phyloP scores from a whole-genome alignment of 495 filamentous ascomycete genomes.

The Tuber magnatum region DNA sequence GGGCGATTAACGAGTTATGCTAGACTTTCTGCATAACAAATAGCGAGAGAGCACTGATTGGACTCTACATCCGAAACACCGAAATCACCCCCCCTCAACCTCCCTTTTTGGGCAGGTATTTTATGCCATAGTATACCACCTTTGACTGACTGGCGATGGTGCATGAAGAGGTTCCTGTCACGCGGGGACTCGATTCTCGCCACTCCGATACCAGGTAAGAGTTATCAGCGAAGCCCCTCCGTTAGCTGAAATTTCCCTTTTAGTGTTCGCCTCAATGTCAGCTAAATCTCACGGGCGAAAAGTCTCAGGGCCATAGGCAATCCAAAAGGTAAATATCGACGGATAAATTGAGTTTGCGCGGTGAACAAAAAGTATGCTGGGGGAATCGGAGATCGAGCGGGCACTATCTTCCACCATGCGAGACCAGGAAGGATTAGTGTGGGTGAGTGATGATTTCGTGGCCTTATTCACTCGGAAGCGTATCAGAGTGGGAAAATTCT shows the following conservation, averaged over 20 bases:
- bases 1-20: too few relatives aligned
- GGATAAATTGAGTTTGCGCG: not conserved
- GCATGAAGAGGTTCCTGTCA: not conserved
- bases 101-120: not conserved
- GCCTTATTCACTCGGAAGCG: not conserved
- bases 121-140: not conserved
- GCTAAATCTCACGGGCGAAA: not conserved
- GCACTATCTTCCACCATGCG: not conserved
- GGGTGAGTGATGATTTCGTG: not conserved
- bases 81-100: not conserved
- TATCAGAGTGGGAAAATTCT: not conserved
- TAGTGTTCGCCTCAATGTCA: not conserved
- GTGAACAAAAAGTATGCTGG: not conserved
- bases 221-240: not conserved
- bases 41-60: not conserved
- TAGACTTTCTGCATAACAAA: not conserved
- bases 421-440: not conserved
- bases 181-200: not conserved
- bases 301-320: not conserved
- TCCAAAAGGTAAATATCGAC: not conserved
- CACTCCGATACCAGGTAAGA: not conserved
- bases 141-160: not conserved
- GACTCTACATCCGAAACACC: not conserved
- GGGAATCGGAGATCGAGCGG: not conserved
- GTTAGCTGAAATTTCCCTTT: not conserved